phyloP scores from a whole-genome alignment of 75 land plant genomes.

The Cryptomeria japonica region DNA sequence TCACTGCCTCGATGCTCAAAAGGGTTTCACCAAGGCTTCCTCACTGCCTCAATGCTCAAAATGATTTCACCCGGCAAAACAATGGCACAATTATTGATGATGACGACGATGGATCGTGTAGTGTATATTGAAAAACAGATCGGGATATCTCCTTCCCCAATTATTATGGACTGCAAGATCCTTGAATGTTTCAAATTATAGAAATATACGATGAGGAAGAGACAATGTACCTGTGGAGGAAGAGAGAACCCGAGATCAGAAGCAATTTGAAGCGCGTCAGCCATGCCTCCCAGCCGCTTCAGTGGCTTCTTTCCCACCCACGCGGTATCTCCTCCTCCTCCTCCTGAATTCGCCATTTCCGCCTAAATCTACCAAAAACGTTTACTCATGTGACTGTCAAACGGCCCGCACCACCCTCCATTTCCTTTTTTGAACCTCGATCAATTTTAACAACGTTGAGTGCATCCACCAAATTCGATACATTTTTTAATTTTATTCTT shows the following conservation, averaged over 20 bases:
- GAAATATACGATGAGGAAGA: background rate
- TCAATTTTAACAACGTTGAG: background rate
- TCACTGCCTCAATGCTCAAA: background rate
- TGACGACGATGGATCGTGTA: background rate
- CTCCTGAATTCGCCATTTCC: background rate
- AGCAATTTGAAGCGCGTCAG: conserved; percentile 88
- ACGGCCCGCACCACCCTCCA: background rate
- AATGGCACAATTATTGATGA: background rate
- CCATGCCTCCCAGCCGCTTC: conserved; percentile 87
- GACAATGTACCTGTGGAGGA: conserved; percentile 54
- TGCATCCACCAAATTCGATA: background rate
- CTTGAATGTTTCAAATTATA: background rate
- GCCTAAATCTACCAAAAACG: background rate
- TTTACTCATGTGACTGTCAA: background rate
- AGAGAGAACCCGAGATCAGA: conserved; percentile 80
- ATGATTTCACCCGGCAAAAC: background rate
- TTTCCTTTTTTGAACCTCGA: background rate
- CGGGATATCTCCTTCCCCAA: background rate
- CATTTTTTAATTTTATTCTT: no score
- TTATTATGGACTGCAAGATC: background rate
- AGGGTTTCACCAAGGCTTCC: no score
- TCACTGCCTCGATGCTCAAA: no score
- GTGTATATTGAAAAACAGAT: background rate
- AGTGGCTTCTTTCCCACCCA: conserved; percentile 94
- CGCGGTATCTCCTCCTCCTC: conserved; percentile 43